phyloP scores from a whole-genome alignment of 2,329 filamentous ascomycete species.

The Fusarium staphyleae region DNA sequence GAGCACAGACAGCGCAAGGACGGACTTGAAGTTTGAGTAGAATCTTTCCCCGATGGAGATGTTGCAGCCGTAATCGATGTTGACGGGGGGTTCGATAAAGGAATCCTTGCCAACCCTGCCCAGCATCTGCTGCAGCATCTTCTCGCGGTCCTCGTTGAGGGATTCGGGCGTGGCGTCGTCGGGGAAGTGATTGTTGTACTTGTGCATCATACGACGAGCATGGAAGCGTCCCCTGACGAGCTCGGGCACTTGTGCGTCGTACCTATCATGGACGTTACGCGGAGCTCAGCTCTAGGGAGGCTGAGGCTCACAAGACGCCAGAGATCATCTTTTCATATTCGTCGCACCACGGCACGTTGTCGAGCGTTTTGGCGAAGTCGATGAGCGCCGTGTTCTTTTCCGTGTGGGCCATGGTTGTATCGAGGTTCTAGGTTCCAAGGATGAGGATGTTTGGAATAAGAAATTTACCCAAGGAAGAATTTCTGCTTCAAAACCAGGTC shows the following conservation, averaged over 20 bases:
- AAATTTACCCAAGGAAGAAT: too few species aligned
- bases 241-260: conserved; percentile 7
- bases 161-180: conserved; percentile 4
- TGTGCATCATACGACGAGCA: conserved; percentile 6
- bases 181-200: conserved; percentile 17
- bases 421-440: too few species aligned
- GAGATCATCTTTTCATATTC: conserved; percentile 33
- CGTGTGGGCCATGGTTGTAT: too few species aligned
- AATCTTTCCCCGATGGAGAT: conserved; percentile 65
- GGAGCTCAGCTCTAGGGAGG: not conserved
- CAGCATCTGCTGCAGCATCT: conserved; percentile 10
- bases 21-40: conserved; percentile 60
- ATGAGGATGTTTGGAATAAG: too few species aligned
- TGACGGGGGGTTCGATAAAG: conserved; percentile 67
- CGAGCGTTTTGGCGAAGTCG: conserved; percentile 15
- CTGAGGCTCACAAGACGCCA: conserved; percentile 17
- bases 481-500: too few species aligned
- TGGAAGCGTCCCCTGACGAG: conserved; percentile 1
- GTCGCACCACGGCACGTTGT: conserved; percentile 14
- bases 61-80: conserved; percentile 71
- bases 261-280: not conserved
- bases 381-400: conserved; percentile 1
- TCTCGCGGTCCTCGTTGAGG: not conserved
- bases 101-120: conserved; percentile 42
- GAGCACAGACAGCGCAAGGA: not conserved